Conservation (phyloP, 116 monocot species). For the Trichopus zeylanicus region DNA sequence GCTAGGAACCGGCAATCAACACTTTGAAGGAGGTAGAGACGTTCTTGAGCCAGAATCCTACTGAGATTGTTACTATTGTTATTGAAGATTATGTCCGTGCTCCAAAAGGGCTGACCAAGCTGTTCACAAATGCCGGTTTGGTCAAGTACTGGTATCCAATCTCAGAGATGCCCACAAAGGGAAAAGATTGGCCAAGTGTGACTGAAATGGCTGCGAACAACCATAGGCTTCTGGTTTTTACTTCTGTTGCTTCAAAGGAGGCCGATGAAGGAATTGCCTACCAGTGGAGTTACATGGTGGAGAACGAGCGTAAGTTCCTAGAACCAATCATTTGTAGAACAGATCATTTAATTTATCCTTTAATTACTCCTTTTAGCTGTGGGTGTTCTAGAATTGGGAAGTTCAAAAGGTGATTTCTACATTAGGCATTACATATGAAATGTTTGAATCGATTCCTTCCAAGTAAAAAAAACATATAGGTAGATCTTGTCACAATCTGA, state of each 20-base stretch:
- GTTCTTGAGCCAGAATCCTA: constrained; percentile 66
- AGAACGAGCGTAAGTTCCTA: constrained; percentile 80
- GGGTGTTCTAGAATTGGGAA: not conserved
- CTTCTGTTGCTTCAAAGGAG: constrained; percentile 79
- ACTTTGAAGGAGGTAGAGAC: constrained; percentile 84
- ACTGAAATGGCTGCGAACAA: constrained; percentile 78
- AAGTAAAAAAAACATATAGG: too few species aligned
- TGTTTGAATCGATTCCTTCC: too few species aligned
- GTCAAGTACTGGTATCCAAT: constrained; percentile 79
- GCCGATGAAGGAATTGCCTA: constrained; percentile 96
- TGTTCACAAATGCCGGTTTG: constrained; percentile 74
- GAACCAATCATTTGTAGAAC: not conserved
- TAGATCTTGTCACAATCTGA: too few species aligned
- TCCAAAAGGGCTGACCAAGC: constrained; percentile 72
- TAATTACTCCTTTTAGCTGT: not conserved
- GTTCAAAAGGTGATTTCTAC: not conserved
- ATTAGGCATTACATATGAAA: not conserved
- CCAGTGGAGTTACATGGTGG: constrained; percentile 87
- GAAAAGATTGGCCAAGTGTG: constrained; percentile 84
- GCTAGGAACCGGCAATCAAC: constrained; percentile 87
- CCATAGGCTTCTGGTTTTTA: constrained; percentile 77
- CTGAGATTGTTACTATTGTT: constrained; percentile 89
- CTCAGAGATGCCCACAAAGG: constrained; percentile 75
- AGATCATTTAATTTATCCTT: not conserved
- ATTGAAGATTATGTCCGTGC: constrained; percentile 91